Conservation (phyloP, 495 filamentous ascomycete genomes). For the Sporormia fimetaria region DNA sequence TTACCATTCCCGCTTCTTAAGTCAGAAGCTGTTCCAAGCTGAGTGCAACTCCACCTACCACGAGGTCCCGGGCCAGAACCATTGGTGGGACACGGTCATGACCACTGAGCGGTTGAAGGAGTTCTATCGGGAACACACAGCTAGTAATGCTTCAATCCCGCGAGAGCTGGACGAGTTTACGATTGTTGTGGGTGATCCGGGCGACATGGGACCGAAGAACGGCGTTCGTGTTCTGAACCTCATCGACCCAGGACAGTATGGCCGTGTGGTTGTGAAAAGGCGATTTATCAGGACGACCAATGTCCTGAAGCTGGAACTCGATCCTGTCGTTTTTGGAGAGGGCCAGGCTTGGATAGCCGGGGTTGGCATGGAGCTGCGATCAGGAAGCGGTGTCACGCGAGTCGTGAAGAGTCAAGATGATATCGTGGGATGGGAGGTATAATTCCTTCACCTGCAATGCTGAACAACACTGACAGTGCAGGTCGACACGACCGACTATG, state of each 20-base stretch:
- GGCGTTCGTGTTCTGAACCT: slow-evolving; percentile 41
- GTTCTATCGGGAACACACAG: slow-evolving; percentile 35
- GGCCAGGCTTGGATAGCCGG: slow-evolving; percentile 4
- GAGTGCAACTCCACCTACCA: slow-evolving; percentile 37
- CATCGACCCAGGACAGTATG: slow-evolving; percentile 36
- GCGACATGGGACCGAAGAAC: slow-evolving; percentile 40
- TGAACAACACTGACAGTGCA: not conserved
- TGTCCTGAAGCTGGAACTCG: slow-evolving; percentile 20
- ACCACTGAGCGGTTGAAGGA: slow-evolving; percentile 31
- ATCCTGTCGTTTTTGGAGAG: slow-evolving; percentile 1
- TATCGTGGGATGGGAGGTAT: slow-evolving; percentile 3
- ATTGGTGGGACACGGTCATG: slow-evolving; percentile 44
- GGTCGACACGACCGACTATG: not conserved
- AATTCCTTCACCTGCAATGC: not conserved
- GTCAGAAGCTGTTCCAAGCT: slow-evolving; percentile 36
- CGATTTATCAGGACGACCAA: slow-evolving; percentile 23
- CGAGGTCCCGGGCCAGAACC: slow-evolving; percentile 40
- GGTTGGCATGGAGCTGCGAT: too few species aligned
- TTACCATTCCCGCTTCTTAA: slow-evolving; percentile 46
- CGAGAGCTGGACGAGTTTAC: slow-evolving; percentile 32
- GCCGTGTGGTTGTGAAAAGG: slow-evolving; percentile 17
- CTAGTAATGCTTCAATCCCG: slow-evolving; percentile 3
- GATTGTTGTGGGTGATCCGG: slow-evolving; percentile 40
- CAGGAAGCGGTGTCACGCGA: too few species aligned
- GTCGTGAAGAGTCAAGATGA: too few species aligned